Percentiles rank a stretch among this genome's conserved stretches.
These are phyloP conservation scores for Aurinia saxatilis DNA, from an alignment of 345 rosid species.

Conservation along the genomic window DNA sequence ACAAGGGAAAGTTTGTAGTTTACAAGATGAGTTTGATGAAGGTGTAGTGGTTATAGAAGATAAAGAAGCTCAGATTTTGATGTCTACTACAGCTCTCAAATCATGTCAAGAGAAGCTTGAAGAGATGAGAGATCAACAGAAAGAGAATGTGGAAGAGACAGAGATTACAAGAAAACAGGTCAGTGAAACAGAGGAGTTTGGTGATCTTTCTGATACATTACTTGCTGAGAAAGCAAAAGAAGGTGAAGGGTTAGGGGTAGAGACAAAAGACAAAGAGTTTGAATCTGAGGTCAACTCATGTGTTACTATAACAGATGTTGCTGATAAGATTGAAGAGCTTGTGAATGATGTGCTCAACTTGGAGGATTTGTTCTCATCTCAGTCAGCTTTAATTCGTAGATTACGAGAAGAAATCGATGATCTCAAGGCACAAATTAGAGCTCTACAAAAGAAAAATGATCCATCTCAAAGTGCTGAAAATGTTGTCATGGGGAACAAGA, in stretches of 20 bases:
- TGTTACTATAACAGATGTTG: conserved; percentile 55
- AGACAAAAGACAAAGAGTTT: conserved; percentile 9
- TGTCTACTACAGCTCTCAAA: conserved; percentile 62
- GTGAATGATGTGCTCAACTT: conserved; percentile 67
- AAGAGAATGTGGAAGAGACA: conserved; percentile 39
- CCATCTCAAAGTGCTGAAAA: conserved; percentile 9
- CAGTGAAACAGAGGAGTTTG: conserved; percentile 32
- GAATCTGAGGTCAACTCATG: conserved; percentile 33
- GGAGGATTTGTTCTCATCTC: conserved; percentile 65
- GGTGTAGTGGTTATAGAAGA: conserved; percentile 67
- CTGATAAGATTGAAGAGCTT: conserved; percentile 82
- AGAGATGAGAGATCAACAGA: conserved; percentile 49
- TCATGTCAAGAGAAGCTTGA: conserved; percentile 64
- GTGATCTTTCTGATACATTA: conserved; percentile 28
- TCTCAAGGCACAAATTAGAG: conserved; percentile 41
- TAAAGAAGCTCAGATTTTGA: conserved; percentile 60
- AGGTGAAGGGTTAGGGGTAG: too few relatives aligned
- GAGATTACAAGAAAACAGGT: conserved; percentile 37
- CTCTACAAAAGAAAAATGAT: not conserved
- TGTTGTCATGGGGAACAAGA: not conserved
- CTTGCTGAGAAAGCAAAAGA: not conserved
- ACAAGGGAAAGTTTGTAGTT: conserved; percentile 46
- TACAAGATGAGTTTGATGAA: conserved; percentile 74
- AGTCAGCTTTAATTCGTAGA: conserved; percentile 49
- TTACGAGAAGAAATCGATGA: conserved; percentile 51